Base-by-base conservation (phyloP, 805 yeast genomes). In the Tetrapisispora nanseiensis region DNA sequence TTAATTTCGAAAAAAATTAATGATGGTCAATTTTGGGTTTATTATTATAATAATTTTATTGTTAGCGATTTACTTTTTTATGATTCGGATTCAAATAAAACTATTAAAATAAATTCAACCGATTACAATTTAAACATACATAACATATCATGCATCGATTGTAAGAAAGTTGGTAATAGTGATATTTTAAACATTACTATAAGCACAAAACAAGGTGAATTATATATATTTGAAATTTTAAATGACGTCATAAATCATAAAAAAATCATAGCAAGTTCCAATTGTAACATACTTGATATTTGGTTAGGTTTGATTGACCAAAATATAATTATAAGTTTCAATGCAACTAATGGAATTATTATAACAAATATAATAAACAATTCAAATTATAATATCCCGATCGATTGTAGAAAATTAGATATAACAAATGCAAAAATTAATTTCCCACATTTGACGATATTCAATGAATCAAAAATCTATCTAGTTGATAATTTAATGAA, bases 401-500 rank as follows among this genome's bases (percentile, higher is more conserved):
- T 40, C 6, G 16, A 26, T 21, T n/a, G 15, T 20, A 10, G 21
- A 26, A 27, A 24, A 20, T 11, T 24, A 19, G 22, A 27, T 28
- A 22, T 26, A 10, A 29, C 31, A 27, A 33, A 34, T 9, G 41
- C 46, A 22, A 12, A 28, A 12, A 27, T 47, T n/a, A 38, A 37
- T 19, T 44, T 47, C 37, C 50, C 50, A 15, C 28, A 38, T 7
- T 23, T 47, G 20, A 34, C 33, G 11, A 18, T 39, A n/a, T 45
- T 23, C 36, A 40, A 38, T 34, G 29, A 27, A 6, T 15, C 41
- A n/a, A 24, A 40, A 27, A 22, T 47, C 2, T 47, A 43, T 45
- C 27, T 24, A 13, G 32, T 33, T 23, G 29, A 28, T n/a, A 41
- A 43, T 40, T 37, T 48, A 6, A 26, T 48, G 13, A 23, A 42